These are phyloP conservation scores for Parachaetomium inaequale DNA, from an alignment of 495 filamentous ascomycete genomes.

Conservation along the genomic window DNA sequence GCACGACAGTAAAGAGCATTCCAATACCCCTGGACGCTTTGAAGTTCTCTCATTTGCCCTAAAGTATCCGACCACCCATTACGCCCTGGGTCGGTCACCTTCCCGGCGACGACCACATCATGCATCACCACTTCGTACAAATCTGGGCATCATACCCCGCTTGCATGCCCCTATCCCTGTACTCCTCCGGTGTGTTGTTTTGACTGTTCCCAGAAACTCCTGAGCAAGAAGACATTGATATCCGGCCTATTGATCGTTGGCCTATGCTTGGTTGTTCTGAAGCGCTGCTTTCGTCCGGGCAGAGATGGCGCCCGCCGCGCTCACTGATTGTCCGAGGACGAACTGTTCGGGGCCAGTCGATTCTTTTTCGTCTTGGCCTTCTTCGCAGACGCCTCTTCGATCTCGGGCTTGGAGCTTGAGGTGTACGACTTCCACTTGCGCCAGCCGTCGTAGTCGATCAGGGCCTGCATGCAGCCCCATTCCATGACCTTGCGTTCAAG, in stretches of 20 bases:
- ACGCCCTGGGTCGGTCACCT: neutral
- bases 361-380: slow-evolving; percentile 41
- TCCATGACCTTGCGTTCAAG: slow-evolving; percentile 95
- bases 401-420: slow-evolving; percentile 30
- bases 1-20: too few relatives aligned
- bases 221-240: neutral
- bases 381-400: slow-evolving; percentile 30
- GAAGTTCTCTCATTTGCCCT: neutral
- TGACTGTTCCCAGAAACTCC: neutral
- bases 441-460: slow-evolving; percentile 99
- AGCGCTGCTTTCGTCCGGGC: too few relatives aligned
- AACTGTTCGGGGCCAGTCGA: slow-evolving; percentile 19
- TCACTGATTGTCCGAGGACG: slow-evolving; percentile 3
- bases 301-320: neutral
- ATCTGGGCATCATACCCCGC: too few relatives aligned
- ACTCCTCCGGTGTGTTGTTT: neutral
- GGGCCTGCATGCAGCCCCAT: slow-evolving; percentile 99
- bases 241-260: too few relatives aligned
- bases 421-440: slow-evolving; percentile 89
- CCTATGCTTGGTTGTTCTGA: neutral
- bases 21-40: neutral
- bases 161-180: too few relatives aligned
- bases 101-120: neutral
- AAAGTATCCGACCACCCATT: neutral
- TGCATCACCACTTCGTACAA: neutral